A percentile compares a stretch with the other conserved stretches of the same genome.
Evolutionary conservation across 2,329 filamentous ascomycete genomes (phyloP).

Genomic region (Epichloe coenophiala): DNA sequence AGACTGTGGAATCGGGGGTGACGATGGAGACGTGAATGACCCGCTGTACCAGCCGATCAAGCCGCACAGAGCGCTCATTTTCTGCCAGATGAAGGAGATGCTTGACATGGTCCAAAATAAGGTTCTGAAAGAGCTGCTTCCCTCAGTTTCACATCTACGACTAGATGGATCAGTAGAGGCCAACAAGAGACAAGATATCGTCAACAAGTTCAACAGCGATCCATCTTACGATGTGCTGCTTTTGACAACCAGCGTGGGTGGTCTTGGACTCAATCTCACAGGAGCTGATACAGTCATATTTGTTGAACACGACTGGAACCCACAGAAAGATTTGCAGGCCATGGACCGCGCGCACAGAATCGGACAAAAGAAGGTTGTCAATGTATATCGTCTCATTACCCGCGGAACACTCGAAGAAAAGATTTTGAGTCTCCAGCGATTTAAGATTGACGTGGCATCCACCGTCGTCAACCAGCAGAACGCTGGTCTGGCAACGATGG

Average conservation of each 20-base stretch:
- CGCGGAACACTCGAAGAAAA: constrained; percentile 95
- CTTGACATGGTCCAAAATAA: constrained; percentile 96
- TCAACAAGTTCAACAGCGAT: constrained; percentile 97
- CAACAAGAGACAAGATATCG: constrained; percentile 87
- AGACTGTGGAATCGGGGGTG: constrained; percentile 91
- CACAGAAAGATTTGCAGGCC: constrained; percentile 93
- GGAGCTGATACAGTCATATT: constrained; percentile 98
- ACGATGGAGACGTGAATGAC: constrained; percentile 46
- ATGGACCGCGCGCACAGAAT: constrained; percentile 99
- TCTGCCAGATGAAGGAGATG: constrained; percentile 99
- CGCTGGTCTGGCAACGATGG: constrained; percentile 85
- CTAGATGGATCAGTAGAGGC: constrained; percentile 89
- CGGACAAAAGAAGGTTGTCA: constrained; percentile 98
- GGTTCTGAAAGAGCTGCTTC: constrained; percentile 81
- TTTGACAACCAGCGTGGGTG: constrained; percentile 88
- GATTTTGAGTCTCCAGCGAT: constrained; percentile 92
- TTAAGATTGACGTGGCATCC: constrained; percentile 97
- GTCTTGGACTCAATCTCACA: constrained; percentile 85
- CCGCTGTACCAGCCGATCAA: constrained; percentile 71
- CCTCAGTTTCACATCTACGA: constrained; percentile 83
- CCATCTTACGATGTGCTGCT: constrained; percentile 91
- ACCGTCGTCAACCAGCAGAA: constrained; percentile 99
- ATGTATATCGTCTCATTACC: constrained; percentile 94
- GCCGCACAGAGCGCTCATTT: constrained; percentile 87
- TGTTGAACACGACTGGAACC: constrained; percentile 99